phyloP scores from a whole-genome alignment of 345 rosid genomes.

The Salix exigua region DNA sequence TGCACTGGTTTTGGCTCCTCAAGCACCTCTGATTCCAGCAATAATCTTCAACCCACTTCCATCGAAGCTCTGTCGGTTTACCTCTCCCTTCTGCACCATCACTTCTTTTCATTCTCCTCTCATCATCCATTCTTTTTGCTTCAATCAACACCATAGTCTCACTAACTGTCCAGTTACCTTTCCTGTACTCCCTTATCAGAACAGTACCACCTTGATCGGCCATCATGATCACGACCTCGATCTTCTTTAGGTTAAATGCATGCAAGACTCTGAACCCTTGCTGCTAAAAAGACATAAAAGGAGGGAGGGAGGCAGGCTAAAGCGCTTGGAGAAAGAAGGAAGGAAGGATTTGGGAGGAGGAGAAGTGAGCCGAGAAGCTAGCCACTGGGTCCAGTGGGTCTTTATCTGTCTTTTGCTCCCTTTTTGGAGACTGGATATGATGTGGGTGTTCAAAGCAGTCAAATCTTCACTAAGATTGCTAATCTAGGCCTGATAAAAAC shows the following conservation, averaged over 20 bases:
- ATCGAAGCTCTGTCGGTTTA: slow-evolving; percentile 73
- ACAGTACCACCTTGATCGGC: slow-evolving; percentile 50
- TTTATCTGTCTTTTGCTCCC: slow-evolving; percentile 16
- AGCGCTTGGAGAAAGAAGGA: not conserved
- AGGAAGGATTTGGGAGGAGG: not conserved
- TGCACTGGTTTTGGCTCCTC: slow-evolving; percentile 93
- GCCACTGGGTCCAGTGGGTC: slow-evolving; percentile 11
- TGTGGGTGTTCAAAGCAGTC: slow-evolving; percentile 25
- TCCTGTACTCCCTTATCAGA: slow-evolving; percentile 69
- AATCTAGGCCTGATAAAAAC: slow-evolving; percentile 19
- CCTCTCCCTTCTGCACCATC: slow-evolving; percentile 36
- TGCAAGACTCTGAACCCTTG: slow-evolving; percentile 12
- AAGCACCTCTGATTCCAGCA: slow-evolving; percentile 71
- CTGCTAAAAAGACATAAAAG: not conserved
- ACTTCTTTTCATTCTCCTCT: slow-evolving; percentile 63
- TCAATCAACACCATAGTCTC: slow-evolving; percentile 84
- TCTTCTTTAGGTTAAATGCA: slow-evolving; percentile 1
- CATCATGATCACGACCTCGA: slow-evolving; percentile 22
- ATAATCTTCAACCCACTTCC: slow-evolving; percentile 96
- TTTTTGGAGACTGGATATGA: slow-evolving; percentile 29
- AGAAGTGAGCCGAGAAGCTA: slow-evolving; percentile 2
- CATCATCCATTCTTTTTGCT: slow-evolving; percentile 86
- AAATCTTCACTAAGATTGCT: slow-evolving; percentile 21
- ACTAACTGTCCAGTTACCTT: slow-evolving; percentile 76
- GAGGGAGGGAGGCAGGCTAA: not conserved